Evolutionary conservation across 2,329 filamentous ascomycete genomes (phyloP).

Genomic region (Exophiala phaeomuriformis): DNA sequence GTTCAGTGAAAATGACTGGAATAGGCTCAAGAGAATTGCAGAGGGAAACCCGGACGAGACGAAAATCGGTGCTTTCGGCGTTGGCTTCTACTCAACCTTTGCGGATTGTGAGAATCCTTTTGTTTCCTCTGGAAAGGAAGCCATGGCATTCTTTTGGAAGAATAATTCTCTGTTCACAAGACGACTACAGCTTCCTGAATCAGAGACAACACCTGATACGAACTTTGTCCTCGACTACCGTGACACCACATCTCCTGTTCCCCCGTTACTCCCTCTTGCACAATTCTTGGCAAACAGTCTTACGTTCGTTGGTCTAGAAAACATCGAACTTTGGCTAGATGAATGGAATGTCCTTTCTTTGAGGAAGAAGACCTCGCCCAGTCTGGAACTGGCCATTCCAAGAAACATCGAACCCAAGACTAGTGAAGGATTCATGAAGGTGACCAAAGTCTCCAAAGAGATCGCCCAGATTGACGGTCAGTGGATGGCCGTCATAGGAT

Average conservation of each 20-base stretch:
- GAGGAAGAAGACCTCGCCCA: conserved; percentile 77
- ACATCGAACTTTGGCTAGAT: conserved; percentile 85
- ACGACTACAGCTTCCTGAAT: conserved; percentile 64
- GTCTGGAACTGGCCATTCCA: conserved; percentile 64
- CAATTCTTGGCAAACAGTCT: conserved; percentile 92
- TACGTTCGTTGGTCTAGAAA: conserved; percentile 85
- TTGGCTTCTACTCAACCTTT: conserved; percentile 98
- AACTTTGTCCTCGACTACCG: conserved; percentile 94
- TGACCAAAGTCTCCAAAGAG: conserved; percentile 71
- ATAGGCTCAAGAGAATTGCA: conserved; percentile 88
- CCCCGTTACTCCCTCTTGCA: conserved; percentile 74
- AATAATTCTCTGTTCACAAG: conserved; percentile 95
- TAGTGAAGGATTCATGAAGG: conserved; percentile 80
- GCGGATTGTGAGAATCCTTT: conserved; percentile 97
- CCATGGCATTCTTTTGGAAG: conserved; percentile 99
- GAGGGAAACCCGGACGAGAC: conserved; percentile 98
- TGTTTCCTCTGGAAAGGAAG: conserved; percentile 82
- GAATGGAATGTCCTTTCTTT: conserved; percentile 73
- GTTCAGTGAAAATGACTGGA: conserved; percentile 88
- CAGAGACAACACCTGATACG: conserved; percentile 62
- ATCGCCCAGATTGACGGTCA: conserved; percentile 86
- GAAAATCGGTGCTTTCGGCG: conserved; percentile 96
- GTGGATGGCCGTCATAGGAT: conserved; percentile 81
- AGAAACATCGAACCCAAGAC: conserved; percentile 74
- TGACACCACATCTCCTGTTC: conserved; percentile 77